These are phyloP conservation scores for Rachicladosporium sp. DNA, from an alignment of 2,329 filamentous ascomycete species.

Conservation along the genomic window DNA sequence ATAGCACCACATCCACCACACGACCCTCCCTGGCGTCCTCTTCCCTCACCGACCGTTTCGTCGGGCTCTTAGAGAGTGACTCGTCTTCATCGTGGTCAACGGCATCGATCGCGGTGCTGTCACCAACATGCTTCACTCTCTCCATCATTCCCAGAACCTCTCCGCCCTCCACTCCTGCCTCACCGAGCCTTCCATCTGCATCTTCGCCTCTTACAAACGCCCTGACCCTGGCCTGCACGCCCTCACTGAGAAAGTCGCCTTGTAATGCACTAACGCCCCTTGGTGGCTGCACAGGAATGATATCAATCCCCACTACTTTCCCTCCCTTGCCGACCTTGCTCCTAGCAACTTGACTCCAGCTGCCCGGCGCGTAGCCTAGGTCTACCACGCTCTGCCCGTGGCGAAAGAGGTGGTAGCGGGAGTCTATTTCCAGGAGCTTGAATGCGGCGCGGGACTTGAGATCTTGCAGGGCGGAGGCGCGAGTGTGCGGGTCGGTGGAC, in stretches of 20 bases:
- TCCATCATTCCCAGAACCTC: conserved; percentile 52
- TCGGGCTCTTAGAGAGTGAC: conserved; percentile 8
- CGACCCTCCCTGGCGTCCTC: conserved; percentile 35
- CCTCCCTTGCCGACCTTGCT: conserved; percentile 54
- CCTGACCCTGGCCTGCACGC: conserved; percentile 64
- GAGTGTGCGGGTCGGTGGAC: conserved; percentile 56
- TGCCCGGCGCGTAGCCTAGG: conserved; percentile 64
- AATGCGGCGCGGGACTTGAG: conserved; percentile 87
- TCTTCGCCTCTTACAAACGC: conserved; percentile 51
- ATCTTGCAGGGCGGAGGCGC: conserved; percentile 63
- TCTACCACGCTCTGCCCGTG: conserved; percentile 79
- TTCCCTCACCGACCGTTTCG: conserved; percentile 19
- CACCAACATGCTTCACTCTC: conserved; percentile 40
- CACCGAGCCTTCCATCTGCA: conserved; percentile 20
- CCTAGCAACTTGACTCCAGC: conserved; percentile 65
- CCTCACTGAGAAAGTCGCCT: conserved; percentile 72
- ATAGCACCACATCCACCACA: conserved; percentile 82
- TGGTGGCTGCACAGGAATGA: conserved; percentile 85
- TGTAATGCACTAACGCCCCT: conserved; percentile 88
- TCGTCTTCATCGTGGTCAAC: not conserved
- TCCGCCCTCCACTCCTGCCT: conserved; percentile 23
- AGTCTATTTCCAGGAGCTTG: conserved; percentile 83
- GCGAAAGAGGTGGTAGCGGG: conserved; percentile 67
- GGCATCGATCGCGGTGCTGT: not conserved
- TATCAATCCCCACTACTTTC: conserved; percentile 82